Evolutionary conservation across 768 basidiomycete genomes (phyloP).

Genomic region (Lentinula sp.): DNA sequence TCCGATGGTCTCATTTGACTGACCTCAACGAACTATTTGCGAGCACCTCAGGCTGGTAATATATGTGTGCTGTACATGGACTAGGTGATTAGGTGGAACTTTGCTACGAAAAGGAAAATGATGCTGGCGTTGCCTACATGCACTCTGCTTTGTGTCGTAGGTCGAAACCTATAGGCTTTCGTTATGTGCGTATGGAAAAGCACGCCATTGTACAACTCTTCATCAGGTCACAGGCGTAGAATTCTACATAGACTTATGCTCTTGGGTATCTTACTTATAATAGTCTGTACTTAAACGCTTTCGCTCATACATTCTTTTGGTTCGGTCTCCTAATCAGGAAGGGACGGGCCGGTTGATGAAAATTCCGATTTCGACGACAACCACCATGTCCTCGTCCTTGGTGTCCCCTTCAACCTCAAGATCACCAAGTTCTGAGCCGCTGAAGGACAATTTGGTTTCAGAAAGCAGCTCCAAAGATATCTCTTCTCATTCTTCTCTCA

Average conservation of each 20-base stretch:
- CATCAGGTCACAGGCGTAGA: background rate
- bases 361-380: background rate
- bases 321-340: background rate
- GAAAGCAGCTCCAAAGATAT: background rate
- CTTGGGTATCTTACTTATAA: background rate
- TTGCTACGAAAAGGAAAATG: background rate
- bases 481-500: background rate
- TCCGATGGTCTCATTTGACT: background rate
- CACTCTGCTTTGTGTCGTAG: background rate
- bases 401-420: background rate
- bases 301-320: background rate
- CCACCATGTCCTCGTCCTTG: constrained; percentile 3
- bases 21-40: background rate
- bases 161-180: too few relatives aligned
- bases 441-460: background rate
- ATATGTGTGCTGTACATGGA: background rate
- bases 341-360: background rate
- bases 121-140: background rate
- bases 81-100: background rate
- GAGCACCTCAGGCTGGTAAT: background rate
- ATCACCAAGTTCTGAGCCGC: background rate
- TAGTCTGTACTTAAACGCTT: background rate
- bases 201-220: background rate
- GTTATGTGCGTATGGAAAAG: background rate
- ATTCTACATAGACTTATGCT: background rate